Percentiles rank a stretch among this genome's conserved stretches.
Evolutionary conservation across 495 filamentous ascomycete genomes (phyloP).

Genomic region (Schizothecium vesticola): DNA sequence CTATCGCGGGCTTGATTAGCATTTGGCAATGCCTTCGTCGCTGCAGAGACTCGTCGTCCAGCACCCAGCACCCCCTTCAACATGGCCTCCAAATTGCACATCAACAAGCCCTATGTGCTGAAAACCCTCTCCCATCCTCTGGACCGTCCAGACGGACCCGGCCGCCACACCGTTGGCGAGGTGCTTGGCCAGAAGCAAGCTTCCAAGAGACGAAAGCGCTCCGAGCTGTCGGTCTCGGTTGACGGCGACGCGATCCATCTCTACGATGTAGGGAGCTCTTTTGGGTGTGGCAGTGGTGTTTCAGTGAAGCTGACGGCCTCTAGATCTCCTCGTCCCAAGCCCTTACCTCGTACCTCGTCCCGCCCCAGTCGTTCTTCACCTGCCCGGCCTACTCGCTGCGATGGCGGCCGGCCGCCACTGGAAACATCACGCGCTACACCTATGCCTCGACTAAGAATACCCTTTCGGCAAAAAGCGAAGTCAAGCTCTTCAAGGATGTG

Average conservation of each 20-base stretch:
- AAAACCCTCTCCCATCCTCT: constrained; percentile 62
- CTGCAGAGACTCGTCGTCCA: background rate
- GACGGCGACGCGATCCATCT: constrained; percentile 90
- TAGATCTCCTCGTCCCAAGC: constrained; percentile 76
- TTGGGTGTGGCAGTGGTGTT: background rate
- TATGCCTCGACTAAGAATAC: constrained; percentile 51
- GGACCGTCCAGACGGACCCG: constrained; percentile 45
- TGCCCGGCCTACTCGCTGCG: constrained; percentile 73
- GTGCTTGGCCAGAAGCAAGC: constrained; percentile 64
- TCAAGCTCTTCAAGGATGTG: constrained; percentile 55
- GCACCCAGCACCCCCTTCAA: constrained; percentile 3
- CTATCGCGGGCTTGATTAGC: constrained; percentile 9
- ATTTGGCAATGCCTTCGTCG: constrained; percentile 16
- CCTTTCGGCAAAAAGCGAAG: constrained; percentile 30
- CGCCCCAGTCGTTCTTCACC: constrained; percentile 72
- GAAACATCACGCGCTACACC: constrained; percentile 61
- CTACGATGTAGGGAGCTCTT: constrained; percentile 67
- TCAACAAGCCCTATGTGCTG: constrained; percentile 56
- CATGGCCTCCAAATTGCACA: constrained; percentile 51
- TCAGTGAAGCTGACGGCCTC: constrained; percentile 15
- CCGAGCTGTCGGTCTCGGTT: constrained; percentile 76
- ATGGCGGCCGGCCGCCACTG: constrained; percentile 47
- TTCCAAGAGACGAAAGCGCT: constrained; percentile 75
- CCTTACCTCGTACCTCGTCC: constrained; percentile 77
- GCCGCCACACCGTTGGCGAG: constrained; percentile 59